These are phyloP conservation scores for Anisodus tanguticus DNA, from an alignment of 257 asterid species.

Conservation along the genomic window DNA sequence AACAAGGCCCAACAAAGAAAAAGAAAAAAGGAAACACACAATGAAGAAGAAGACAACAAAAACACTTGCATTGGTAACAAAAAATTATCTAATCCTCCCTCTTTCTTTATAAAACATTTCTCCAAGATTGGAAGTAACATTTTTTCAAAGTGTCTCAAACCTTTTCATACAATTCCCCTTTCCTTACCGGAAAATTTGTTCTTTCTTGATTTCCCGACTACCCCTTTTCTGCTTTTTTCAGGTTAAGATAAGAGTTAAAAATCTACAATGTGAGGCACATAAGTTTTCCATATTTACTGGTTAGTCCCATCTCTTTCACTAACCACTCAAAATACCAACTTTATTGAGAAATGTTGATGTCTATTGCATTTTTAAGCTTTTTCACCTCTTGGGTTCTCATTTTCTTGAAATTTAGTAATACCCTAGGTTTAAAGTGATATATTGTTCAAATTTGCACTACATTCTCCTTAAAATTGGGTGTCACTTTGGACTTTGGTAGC, in stretches of 20 bases:
- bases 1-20: not conserved
- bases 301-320: constrained; percentile 4
- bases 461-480: not conserved
- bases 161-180: not conserved
- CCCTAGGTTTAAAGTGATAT: not conserved
- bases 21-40: not conserved
- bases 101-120: not conserved
- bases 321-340: not conserved
- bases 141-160: constrained; percentile 19
- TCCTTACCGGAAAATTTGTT: not conserved
- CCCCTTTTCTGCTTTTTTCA: not conserved
- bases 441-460: not conserved
- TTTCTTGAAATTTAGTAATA: constrained; percentile 28
- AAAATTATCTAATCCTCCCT: not conserved
- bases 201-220: constrained; percentile 12
- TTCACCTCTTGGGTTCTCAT: constrained; percentile 12
- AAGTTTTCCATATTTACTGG: not conserved
- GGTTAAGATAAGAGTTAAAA: constrained; percentile 2
- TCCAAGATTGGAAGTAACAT: not conserved
- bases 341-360: not conserved
- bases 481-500: too few relatives aligned
- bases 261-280: constrained; percentile 19
- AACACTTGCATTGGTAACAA: not conserved
- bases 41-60: not conserved
- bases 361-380: not conserved